phyloP scores from a whole-genome alignment of 176 grass and related monocot species.

The Puya raimondii region DNA sequence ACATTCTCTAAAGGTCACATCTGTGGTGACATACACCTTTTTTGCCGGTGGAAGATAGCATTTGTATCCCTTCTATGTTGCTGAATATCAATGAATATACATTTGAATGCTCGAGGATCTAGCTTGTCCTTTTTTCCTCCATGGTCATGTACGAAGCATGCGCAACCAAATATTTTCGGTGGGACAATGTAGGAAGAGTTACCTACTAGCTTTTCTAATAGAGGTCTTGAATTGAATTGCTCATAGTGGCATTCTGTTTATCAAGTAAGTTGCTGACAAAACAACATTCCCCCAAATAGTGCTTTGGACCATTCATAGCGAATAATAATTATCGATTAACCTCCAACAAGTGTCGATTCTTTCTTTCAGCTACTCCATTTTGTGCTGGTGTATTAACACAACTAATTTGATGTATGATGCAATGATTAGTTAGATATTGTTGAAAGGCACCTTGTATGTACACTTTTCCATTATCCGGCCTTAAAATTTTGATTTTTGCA shows the following conservation, averaged over 20 bases:
- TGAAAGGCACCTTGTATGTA: not conserved
- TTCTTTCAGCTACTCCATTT: not conserved
- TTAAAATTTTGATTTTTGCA: not conserved
- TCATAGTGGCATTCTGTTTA: not conserved
- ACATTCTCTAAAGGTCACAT: conserved; percentile 2
- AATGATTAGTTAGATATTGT: not conserved
- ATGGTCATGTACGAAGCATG: conserved; percentile 3
- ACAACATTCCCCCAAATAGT: not conserved
- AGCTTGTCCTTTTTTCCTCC: not conserved
- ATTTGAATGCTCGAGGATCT: not conserved
- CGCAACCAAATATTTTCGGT: not conserved
- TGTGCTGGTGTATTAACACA: not conserved
- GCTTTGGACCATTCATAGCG: not conserved
- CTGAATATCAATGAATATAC: conserved; percentile 5
- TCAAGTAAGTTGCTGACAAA: not conserved
- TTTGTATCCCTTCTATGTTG: not conserved
- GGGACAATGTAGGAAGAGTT: not conserved
- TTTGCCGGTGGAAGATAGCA: not conserved
- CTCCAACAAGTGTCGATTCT: not conserved
- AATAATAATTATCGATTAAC: not conserved
- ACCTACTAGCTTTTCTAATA: not conserved
- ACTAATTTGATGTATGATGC: not conserved
- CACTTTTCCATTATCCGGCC: not conserved
- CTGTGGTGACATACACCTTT: not conserved
- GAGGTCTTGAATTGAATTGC: not conserved